phyloP scores from a whole-genome alignment of 2,329 filamentous ascomycete species.

The Cladosporium sphaerospermum region DNA sequence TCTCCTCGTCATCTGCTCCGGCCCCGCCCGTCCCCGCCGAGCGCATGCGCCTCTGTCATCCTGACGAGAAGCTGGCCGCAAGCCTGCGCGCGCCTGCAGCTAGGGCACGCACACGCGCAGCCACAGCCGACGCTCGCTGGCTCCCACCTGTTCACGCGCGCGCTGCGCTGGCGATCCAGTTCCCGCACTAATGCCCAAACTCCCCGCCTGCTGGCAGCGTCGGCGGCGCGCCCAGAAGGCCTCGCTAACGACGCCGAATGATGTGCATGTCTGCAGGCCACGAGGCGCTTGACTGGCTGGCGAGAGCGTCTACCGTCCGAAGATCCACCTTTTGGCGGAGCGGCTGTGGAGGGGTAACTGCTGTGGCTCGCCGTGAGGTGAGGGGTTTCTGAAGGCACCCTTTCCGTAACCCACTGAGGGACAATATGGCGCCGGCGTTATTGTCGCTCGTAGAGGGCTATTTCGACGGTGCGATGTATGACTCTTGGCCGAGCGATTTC shows the following conservation, averaged over 20 bases:
- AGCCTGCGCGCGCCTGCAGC: not conserved
- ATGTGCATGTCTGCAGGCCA: constrained; percentile 11
- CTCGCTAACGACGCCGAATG: constrained; percentile 4
- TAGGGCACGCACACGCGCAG: not conserved
- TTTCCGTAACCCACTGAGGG: too few species aligned
- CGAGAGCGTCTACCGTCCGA: too few species aligned
- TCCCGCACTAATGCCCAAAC: not conserved
- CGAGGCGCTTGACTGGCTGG: not conserved
- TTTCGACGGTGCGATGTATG: too few species aligned
- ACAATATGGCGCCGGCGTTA: too few species aligned
- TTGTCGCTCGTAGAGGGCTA: too few species aligned
- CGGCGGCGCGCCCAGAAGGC: not conserved
- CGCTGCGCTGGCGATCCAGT: constrained; percentile 9
- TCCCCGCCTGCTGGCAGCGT: not conserved
- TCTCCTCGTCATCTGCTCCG: not conserved
- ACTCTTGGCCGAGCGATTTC: too few species aligned
- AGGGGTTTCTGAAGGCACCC: too few species aligned
- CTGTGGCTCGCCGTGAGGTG: too few species aligned
- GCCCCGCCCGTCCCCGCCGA: not conserved
- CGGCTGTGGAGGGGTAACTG: too few species aligned
- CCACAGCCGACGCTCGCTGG: constrained; percentile 1
- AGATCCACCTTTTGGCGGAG: too few species aligned
- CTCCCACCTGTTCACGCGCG: constrained; percentile 12
- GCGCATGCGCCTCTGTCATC: constrained; percentile 4
- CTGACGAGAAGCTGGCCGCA: constrained; percentile 1